Percentiles rank a stretch among this genome's conserved stretches.
These are phyloP conservation scores for Silybum marianum DNA, from an alignment of 129 eudicot species.

Conservation along the genomic window DNA sequence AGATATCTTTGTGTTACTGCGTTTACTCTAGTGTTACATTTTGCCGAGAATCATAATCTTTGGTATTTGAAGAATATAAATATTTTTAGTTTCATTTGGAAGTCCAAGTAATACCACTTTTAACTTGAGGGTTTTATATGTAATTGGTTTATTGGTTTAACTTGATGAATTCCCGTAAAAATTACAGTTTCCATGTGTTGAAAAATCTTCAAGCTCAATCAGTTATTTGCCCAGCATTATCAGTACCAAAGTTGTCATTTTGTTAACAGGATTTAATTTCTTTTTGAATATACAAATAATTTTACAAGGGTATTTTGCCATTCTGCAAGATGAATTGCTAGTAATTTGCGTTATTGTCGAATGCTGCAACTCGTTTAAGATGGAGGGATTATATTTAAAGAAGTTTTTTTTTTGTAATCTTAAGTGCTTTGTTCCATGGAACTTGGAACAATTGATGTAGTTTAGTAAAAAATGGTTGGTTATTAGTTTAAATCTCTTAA, in stretches of 20 bases:
- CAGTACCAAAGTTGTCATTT: not conserved
- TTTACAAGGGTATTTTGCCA: slow-evolving; percentile 14
- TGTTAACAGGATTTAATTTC: not conserved
- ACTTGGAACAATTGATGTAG: not conserved
- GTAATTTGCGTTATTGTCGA: not conserved
- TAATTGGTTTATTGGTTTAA: too few relatives aligned
- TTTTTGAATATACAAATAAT: not conserved
- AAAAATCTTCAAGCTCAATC: slow-evolving; percentile 2
- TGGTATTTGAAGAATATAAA: not conserved
- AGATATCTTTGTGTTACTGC: not conserved
- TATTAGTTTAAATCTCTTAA: slow-evolving; percentile 2
- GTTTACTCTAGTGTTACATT: not conserved
- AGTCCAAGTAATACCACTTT: too few relatives aligned
- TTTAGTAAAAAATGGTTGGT: not conserved
- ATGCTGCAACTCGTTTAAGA: not conserved
- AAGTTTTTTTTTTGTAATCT: not conserved
- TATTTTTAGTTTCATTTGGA: not conserved
- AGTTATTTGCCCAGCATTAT: not conserved
- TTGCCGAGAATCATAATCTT: not conserved
- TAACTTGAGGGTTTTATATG: too few relatives aligned
- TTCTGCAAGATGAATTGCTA: slow-evolving; percentile 5
- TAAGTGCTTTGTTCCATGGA: slow-evolving; percentile 4
- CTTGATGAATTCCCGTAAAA: too few relatives aligned
- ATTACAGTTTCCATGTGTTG: too few relatives aligned
- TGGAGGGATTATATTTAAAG: not conserved